These are phyloP conservation scores for Aspergillus fumigatus DNA, from an alignment of 2,329 filamentous ascomycete species.

Conservation along the genomic window DNA sequence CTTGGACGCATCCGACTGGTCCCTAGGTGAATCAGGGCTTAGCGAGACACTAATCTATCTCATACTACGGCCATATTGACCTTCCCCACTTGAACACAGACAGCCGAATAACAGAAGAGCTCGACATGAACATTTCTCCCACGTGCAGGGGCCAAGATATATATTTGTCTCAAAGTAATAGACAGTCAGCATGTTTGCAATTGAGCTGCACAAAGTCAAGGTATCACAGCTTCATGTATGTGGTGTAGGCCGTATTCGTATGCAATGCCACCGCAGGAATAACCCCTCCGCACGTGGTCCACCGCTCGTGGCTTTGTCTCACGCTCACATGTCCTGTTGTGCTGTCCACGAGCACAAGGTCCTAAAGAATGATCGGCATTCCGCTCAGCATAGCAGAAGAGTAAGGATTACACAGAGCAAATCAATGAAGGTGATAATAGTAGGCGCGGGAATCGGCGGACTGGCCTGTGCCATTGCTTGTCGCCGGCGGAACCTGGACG, in stretches of 20 bases:
- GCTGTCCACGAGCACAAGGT: background rate
- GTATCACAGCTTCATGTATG: background rate
- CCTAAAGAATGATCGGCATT: no score
- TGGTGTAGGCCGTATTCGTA: no score
- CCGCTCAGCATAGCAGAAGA: background rate
- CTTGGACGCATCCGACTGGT: no score
- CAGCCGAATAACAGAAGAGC: no score
- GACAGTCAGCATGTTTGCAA: no score
- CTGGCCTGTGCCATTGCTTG: constrained; percentile 23
- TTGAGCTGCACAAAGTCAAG: background rate
- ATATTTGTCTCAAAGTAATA: background rate
- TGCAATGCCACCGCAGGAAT: no score
- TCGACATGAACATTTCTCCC: no score
- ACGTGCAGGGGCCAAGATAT: background rate
- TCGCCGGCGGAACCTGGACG: constrained; percentile 13
- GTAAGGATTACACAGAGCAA: background rate
- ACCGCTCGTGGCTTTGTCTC: background rate
- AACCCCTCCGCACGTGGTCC: background rate
- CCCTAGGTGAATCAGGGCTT: no score
- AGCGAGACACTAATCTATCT: no score
- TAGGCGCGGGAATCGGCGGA: constrained; percentile 19
- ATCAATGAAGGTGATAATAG: constrained; percentile 13
- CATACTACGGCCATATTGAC: no score
- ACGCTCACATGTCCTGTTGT: no score
- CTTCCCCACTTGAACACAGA: no score